A percentile compares a stretch with the other conserved stretches of the same genome.
phyloP scores from a whole-genome alignment of 345 rosid species.

The Brassica carinata region DNA sequence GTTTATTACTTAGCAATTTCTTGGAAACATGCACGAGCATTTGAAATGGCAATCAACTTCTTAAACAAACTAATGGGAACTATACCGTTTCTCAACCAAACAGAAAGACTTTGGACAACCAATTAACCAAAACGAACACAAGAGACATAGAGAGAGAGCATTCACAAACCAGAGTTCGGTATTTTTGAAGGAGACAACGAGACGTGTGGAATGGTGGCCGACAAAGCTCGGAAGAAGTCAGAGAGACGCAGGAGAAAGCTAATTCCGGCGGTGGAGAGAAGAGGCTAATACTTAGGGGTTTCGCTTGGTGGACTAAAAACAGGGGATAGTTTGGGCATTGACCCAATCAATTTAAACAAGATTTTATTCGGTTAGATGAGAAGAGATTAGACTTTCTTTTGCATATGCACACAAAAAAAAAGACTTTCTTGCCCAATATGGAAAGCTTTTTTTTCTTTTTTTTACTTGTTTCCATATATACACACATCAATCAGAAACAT shows the following conservation, averaged over 20 bases:
- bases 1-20: too few species aligned
- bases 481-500: slow-evolving; percentile 25
- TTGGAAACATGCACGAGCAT: neutral
- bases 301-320: too few species aligned
- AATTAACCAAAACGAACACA: neutral
- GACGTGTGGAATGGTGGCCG: neutral
- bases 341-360: too few species aligned
- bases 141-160: neutral
- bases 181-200: neutral
- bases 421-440: too few species aligned
- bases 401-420: too few species aligned
- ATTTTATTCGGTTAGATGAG: too few species aligned
- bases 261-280: slow-evolving; percentile 16
- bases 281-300: too few species aligned
- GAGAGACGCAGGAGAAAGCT: neutral
- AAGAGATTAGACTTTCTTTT: too few species aligned
- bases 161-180: neutral
- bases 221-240: neutral
- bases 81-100: neutral
- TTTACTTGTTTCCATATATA: neutral
- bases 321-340: too few species aligned
- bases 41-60: neutral
- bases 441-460: too few species aligned
- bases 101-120: neutral
- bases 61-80: neutral